Evolutionary conservation across 305 asterid species (phyloP), one percentile per base, ranked within the genome.

Genomic region (Fraxinus angustifolia): DNA sequence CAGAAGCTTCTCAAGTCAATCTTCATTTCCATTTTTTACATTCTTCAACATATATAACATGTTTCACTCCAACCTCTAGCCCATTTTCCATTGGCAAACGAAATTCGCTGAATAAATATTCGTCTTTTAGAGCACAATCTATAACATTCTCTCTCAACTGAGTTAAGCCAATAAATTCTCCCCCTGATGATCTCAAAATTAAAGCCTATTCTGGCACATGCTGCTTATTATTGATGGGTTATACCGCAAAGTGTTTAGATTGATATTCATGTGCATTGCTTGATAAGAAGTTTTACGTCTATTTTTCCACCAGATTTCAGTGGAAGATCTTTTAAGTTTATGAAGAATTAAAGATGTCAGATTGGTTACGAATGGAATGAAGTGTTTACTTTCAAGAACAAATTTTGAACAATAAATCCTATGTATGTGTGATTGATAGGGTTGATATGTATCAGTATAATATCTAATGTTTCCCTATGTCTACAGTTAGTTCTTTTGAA

Each of bases 401-500:
- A 21, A 23, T 48, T 45, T 23, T 56, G 14, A 14, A 38, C 67
- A 26, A 81, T 38, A 33, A 17, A 48, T 73, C 48, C 30, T 76
- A 76, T 76, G 14, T 50, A 23, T 33, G 60, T 58, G 16, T 35
- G 58, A 30, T 58, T 56, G 65, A 77, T 42, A 17, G 40, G 17
- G 75, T 53, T 81, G 21, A 35, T n/a, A 31, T 14, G 62, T 78
- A 38, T 79, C 35, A 14, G 33, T 60, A 35, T 40, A 26, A 3
- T 35, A 31, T 45, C 30, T 78, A 79, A 79, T 16, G 50, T 58
- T 71, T 40, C 35, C 12, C 28, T 38, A 7, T 73, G 8, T 75
- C 30, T 80, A 30, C 90, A 94, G 98, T 82, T 94, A 78, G 34
- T 91, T 87, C 91, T 94, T 17, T 70, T 94, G 88, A 94, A 94